Percentiles rank a stretch among this genome's conserved stretches.
phyloP scores from a whole-genome alignment of 2,329 filamentous ascomycete species.

The Madurella fahalii region DNA sequence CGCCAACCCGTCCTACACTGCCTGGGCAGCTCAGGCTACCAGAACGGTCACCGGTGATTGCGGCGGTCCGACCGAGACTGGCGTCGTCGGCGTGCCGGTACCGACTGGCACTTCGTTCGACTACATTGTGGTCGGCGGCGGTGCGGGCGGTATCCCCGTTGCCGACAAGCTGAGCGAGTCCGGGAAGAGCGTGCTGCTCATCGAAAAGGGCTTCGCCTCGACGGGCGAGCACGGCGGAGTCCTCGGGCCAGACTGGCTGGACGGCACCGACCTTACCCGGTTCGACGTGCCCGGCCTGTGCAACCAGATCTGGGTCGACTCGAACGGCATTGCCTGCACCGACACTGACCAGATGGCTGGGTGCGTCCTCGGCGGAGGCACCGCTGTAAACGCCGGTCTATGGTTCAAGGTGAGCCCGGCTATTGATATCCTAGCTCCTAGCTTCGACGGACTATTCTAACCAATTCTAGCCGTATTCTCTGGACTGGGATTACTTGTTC shows the following conservation, averaged over 20 bases:
- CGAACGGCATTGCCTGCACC: constrained; percentile 56
- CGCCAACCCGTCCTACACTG: constrained; percentile 30
- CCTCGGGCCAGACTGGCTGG: constrained; percentile 54
- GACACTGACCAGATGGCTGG: constrained; percentile 65
- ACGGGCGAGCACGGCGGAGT: constrained; percentile 58
- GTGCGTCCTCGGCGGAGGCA: constrained; percentile 60
- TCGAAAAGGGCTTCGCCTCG: constrained; percentile 52
- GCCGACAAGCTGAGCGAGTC: constrained; percentile 57
- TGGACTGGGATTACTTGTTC: constrained; percentile 63
- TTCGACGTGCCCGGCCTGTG: constrained; percentile 64
- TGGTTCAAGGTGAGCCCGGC: constrained; percentile 51
- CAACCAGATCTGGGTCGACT: constrained; percentile 62
- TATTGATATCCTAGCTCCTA: no score
- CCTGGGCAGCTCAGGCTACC: constrained; percentile 32
- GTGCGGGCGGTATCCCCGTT: constrained; percentile 55
- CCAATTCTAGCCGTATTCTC: constrained; percentile 42
- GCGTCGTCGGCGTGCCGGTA: constrained; percentile 30
- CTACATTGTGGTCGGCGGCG: constrained; percentile 58
- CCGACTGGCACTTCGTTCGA: constrained; percentile 48
- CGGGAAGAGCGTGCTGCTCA: constrained; percentile 56
- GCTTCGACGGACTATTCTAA: no score
- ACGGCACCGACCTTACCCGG: constrained; percentile 55
- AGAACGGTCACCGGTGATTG: constrained; percentile 30
- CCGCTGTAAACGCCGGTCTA: constrained; percentile 59
- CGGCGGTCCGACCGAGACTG: constrained; percentile 25